Conservation (phyloP, 805 yeast species). For the Metschnikowia sp. region DNA sequence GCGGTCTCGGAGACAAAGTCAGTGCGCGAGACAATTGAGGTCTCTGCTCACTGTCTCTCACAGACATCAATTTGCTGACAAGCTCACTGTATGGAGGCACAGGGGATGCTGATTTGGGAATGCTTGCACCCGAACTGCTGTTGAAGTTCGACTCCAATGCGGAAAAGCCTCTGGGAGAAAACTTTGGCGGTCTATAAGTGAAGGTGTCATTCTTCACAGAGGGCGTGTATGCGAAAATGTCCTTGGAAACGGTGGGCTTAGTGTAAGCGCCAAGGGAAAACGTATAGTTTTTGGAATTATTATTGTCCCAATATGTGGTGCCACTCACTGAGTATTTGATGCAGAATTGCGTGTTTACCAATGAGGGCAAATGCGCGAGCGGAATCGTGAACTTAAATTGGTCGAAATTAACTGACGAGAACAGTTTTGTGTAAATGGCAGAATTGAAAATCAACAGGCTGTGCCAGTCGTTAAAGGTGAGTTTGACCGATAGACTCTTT, state of each 20-base stretch:
- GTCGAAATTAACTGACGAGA: slow-evolving; percentile 32
- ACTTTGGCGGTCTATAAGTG: slow-evolving; percentile 12
- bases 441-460: slow-evolving; percentile 28
- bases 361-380: slow-evolving; percentile 30
- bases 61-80: slow-evolving; percentile 12
- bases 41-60: slow-evolving; percentile 5
- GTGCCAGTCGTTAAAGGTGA: slow-evolving; percentile 50
- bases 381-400: slow-evolving; percentile 52
- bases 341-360: slow-evolving; percentile 33
- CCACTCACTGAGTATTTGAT: slow-evolving; percentile 30
- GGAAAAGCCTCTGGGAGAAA: slow-evolving; percentile 1
- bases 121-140: not conserved
- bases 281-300: slow-evolving; percentile 31
- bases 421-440: slow-evolving; percentile 21
- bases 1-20: slow-evolving; percentile 13
- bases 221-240: slow-evolving; percentile 8
- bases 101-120: slow-evolving; percentile 2
- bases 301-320: slow-evolving; percentile 38
- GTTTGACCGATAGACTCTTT: slow-evolving; percentile 38
- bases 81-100: slow-evolving; percentile 12
- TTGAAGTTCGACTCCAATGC: not conserved
- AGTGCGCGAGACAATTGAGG: slow-evolving; percentile 6
- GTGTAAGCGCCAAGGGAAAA: slow-evolving; percentile 23
- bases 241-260: slow-evolving; percentile 4
- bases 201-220: slow-evolving; percentile 7